These are phyloP conservation scores for Aspergillus sclerotioniger DNA, from an alignment of 495 filamentous ascomycete species.

Conservation along the genomic window DNA sequence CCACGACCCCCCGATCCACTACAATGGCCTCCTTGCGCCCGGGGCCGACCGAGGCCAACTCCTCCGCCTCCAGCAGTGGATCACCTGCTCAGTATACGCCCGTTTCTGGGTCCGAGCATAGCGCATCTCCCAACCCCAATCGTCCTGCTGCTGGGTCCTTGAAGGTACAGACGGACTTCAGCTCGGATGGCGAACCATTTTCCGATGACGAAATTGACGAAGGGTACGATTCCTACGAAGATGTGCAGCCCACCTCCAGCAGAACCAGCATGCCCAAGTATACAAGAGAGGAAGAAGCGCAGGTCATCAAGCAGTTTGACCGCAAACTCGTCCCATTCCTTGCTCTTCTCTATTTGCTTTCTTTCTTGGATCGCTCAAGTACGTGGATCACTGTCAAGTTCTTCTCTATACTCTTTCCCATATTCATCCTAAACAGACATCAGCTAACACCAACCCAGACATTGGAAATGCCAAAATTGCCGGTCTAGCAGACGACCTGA, in stretches of 20 bases:
- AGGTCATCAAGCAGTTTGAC: slow-evolving; percentile 73
- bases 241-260: slow-evolving; percentile 23
- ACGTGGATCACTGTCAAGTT: slow-evolving; percentile 21
- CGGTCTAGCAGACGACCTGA: slow-evolving; percentile 65
- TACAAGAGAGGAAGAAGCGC: slow-evolving; percentile 70
- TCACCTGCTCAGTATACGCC: slow-evolving; percentile 36
- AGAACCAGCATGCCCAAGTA: slow-evolving; percentile 40
- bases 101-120: slow-evolving; percentile 34
- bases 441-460: slow-evolving; percentile 43
- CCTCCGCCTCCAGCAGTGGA: slow-evolving; percentile 26
- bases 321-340: slow-evolving; percentile 73
- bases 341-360: slow-evolving; percentile 76
- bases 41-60: slow-evolving; percentile 26
- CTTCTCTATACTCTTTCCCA: background rate
- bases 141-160: slow-evolving; percentile 24
- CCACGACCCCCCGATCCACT: background rate
- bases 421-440: background rate
- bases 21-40: slow-evolving; percentile 29
- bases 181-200: slow-evolving; percentile 11
- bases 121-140: slow-evolving; percentile 15
- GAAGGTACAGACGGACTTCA: slow-evolving; percentile 40
- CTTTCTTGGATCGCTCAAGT: slow-evolving; percentile 79
- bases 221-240: slow-evolving; percentile 34
- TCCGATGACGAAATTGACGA: slow-evolving; percentile 20
- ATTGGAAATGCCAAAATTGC: slow-evolving; percentile 79